Percentiles rank a stretch among this genome's conserved stretches.
Conservation (phyloP, 164 flowering plant species). For the Kalanchoe fedtschenkoi region DNA sequence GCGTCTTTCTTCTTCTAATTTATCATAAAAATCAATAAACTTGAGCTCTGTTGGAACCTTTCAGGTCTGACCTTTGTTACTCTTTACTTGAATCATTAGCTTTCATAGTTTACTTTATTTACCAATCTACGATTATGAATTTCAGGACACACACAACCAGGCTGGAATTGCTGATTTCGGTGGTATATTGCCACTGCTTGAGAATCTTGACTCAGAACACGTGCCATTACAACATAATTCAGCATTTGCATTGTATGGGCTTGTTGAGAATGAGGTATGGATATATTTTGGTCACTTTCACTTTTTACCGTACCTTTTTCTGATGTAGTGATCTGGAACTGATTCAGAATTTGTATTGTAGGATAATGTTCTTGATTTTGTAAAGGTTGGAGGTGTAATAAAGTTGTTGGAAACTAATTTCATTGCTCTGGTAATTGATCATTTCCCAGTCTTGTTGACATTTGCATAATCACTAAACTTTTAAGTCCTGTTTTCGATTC, state of each 20-base stretch:
- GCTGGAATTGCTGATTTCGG: conserved; percentile 67
- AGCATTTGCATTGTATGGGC: conserved; percentile 69
- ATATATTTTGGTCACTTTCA: background rate
- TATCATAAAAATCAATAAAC: too few relatives aligned
- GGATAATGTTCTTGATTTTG: conserved; percentile 66
- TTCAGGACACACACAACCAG: conserved; percentile 63
- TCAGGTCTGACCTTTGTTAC: too few relatives aligned
- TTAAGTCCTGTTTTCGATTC: background rate
- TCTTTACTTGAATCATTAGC: too few relatives aligned
- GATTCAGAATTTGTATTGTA: conserved; percentile 9
- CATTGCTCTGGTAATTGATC: conserved; percentile 41
- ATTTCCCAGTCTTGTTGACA: background rate
- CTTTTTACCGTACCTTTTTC: background rate
- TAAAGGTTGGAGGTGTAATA: conserved; percentile 61
- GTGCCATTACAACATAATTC: conserved; percentile 69
- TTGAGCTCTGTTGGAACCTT: background rate
- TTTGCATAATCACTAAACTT: background rate
- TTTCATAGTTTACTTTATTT: background rate
- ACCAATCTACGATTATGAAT: background rate
- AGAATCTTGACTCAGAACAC: conserved; percentile 59
- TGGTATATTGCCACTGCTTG: conserved; percentile 41
- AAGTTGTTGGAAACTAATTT: conserved; percentile 62
- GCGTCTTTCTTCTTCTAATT: background rate
- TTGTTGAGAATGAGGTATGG: conserved; percentile 68
- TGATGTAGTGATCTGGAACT: background rate